Conservation (phyloP, 805 yeast species). For the Citeromyces nyonsensis region DNA sequence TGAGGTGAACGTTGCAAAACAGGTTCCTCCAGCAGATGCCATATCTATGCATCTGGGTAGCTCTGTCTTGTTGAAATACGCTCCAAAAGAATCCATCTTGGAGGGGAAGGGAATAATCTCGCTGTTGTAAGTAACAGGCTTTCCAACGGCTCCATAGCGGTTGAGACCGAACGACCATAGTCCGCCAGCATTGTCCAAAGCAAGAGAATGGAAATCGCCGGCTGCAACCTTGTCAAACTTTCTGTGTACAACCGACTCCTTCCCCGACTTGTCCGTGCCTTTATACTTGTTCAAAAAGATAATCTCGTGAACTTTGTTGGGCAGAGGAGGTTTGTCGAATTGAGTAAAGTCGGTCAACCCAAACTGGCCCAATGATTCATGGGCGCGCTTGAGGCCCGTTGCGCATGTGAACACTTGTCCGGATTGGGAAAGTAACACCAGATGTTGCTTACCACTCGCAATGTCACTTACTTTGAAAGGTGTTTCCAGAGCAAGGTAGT, state of each 20-base stretch:
- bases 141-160: conserved; percentile 72
- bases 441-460: conserved; percentile 49
- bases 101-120: conserved; percentile 63
- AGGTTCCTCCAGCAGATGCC: conserved; percentile 58
- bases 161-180: conserved; percentile 85
- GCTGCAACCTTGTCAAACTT: conserved; percentile 45
- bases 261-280: conserved; percentile 6
- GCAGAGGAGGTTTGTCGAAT: conserved; percentile 34
- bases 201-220: conserved; percentile 64
- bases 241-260: conserved; percentile 16
- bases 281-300: conserved; percentile 34
- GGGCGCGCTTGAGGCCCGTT: conserved; percentile 27
- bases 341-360: conserved; percentile 69
- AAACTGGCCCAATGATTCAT: conserved; percentile 56
- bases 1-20: conserved; percentile 28
- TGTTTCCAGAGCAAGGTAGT: conserved; percentile 5
- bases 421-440: conserved; percentile 40
- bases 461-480: conserved; percentile 19
- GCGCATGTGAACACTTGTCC: conserved; percentile 52
- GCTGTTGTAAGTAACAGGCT: conserved; percentile 46
- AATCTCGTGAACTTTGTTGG: conserved; percentile 35
- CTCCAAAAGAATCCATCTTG: conserved; percentile 23
- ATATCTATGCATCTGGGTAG: conserved; percentile 34
- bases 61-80: conserved; percentile 21
- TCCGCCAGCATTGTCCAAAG: conserved; percentile 46